Evolutionary conservation across 352 stramenopile genomes (phyloP), one percentile per base, ranked within the genome.

Genomic region (Thraustochytrium striatum): DNA sequence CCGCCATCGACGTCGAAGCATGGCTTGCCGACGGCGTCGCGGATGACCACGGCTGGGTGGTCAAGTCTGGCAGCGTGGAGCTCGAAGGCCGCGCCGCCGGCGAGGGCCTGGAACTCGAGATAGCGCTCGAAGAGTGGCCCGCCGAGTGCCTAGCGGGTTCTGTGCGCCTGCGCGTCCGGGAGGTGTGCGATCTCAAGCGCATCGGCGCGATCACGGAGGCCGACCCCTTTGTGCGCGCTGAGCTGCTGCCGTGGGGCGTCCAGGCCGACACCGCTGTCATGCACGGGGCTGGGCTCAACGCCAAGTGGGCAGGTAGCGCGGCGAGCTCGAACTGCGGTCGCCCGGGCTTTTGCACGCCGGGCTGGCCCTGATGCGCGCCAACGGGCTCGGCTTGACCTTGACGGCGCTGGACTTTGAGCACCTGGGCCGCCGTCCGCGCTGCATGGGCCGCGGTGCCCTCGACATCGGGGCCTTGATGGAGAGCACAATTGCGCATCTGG

Each of bases 141-240:
- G 35, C 59, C 35, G 13, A 53, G 21, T 16, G 35, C 0, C 50
- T 70, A 38, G 19, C 35, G 9, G 59, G 59, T 28, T 30, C 21
- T 11, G 25, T 70, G 33, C 59, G 53, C 41, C 5, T 70, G 7
- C 19, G 8, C 2, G 59, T 70, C 5, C 59, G 53, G 7, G 2
- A 25, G 5, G 59, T 38, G 3, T 2, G 8, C 0, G 41, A 9
- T 11, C 59, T 70, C 5, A 33, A 38, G 25, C 59, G 59, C 3
- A 38, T 70, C 9, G 59, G 35, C 25, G 21, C 13, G 21, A 16
- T 70, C 16, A 32, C 35, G 35, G n/a, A 5, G 2, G 59, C 50
- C 16, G 59, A 70, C 59, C 59, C 59, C 21, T 70, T 70, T n/a
- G 59, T 70, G 38, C 35, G 33, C 3, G 59, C 59, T 0, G 59